Conservation (phyloP, 176 grass and related monocot species). For the Saccharum officinarum region DNA sequence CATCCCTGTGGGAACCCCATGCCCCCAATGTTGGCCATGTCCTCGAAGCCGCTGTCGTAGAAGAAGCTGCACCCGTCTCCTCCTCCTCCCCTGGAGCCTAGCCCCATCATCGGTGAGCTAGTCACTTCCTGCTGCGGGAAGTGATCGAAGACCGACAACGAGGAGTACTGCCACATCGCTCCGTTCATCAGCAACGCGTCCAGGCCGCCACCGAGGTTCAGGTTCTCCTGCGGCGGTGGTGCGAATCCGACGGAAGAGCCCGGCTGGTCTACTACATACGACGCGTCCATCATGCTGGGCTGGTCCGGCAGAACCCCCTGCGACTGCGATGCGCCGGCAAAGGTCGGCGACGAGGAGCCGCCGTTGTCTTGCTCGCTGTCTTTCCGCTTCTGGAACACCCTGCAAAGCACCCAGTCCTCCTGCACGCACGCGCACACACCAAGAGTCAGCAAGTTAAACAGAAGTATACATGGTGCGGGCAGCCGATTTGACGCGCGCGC, state of each 20-base stretch:
- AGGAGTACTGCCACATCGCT: constrained; percentile 40
- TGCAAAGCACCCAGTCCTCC: constrained; percentile 89
- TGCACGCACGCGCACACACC: too few relatives aligned
- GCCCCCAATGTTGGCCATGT: constrained; percentile 39
- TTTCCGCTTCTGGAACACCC: constrained; percentile 82
- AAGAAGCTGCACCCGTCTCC: constrained; percentile 34
- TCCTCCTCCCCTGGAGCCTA: constrained; percentile 30
- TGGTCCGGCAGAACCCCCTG: constrained; percentile 5
- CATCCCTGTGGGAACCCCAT: constrained; percentile 53
- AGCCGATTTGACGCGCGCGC: too few relatives aligned
- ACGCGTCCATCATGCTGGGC: constrained; percentile 20
- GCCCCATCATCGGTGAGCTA: constrained; percentile 38
- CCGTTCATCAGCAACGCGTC: constrained; percentile 34
- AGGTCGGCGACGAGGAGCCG: constrained; percentile 31
- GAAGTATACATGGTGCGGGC: too few relatives aligned
- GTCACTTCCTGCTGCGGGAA: constrained; percentile 35
- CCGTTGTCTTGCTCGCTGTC: constrained; percentile 47
- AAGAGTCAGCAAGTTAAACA: too few relatives aligned
- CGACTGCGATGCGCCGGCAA: constrained; percentile 26
- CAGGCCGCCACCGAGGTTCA: background rate
- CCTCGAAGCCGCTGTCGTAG: constrained; percentile 35
- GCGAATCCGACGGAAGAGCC: background rate
- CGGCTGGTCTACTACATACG: constrained; percentile 40
- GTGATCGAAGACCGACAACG: constrained; percentile 2
- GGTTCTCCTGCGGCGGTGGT: constrained; percentile 15